Conservation (phyloP, 345 rosid species). For the Lagerstroemia speciosa region DNA sequence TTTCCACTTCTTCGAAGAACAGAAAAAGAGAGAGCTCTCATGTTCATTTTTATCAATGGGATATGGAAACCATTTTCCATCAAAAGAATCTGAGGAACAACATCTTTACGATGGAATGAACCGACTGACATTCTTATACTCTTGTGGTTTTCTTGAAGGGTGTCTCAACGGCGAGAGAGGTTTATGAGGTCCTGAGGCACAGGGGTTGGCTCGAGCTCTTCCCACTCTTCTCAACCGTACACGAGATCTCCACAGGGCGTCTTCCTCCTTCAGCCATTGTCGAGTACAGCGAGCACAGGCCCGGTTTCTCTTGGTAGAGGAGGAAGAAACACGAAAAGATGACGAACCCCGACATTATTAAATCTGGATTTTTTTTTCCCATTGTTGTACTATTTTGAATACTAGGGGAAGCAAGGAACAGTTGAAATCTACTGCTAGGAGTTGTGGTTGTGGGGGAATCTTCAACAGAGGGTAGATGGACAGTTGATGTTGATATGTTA, state of each 20-base stretch:
- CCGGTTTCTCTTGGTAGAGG: conserved; percentile 21
- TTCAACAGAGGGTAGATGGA: not conserved
- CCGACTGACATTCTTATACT: not conserved
- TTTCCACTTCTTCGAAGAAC: not conserved
- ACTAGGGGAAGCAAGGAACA: not conserved
- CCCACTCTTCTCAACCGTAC: conserved; percentile 79
- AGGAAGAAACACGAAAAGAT: not conserved
- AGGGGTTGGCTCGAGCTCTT: conserved; percentile 77
- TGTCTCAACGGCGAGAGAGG: conserved; percentile 82
- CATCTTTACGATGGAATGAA: too few relatives aligned
- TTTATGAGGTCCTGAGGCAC: conserved; percentile 63
- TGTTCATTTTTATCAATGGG: too few relatives aligned
- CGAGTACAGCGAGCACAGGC: conserved; percentile 50
- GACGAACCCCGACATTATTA: too few relatives aligned
- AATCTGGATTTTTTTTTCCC: not conserved
- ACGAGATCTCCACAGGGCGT: conserved; percentile 55
- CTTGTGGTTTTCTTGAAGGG: conserved; percentile 34
- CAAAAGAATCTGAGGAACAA: too few relatives aligned
- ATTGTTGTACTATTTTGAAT: not conserved
- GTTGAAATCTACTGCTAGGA: not conserved
- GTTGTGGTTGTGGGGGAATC: not conserved
- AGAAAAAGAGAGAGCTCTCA: not conserved
- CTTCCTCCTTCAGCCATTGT: conserved; percentile 88
- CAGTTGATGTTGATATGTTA: not conserved
- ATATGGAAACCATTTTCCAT: too few relatives aligned